Evolutionary conservation across 2,329 filamentous ascomycete genomes (phyloP), one percentile per base, ranked within the genome.

Genomic region (Rhynchosporium graminicola): DNA sequence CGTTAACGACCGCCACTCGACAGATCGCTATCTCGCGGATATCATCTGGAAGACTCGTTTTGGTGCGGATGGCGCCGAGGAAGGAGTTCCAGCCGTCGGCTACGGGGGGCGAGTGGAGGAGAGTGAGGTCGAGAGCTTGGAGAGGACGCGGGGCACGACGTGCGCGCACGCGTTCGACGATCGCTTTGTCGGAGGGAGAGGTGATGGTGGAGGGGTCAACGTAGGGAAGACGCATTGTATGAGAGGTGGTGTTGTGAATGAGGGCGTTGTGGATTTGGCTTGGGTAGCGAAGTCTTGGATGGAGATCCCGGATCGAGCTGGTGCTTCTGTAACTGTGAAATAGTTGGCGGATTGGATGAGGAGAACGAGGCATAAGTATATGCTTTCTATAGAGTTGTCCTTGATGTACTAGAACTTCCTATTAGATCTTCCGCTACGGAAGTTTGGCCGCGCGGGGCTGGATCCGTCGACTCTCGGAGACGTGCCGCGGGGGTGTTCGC

Each of bases 21-120:
- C 86, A 91, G 69, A 96, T 93, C 67, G 90, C 88, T 20, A 93
- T 80, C 79, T 96, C 91, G 68, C 90, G 86, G 59, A 92, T 72
- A 68, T 83, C 80, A 55, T 79, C 81, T 3, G 76, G 60, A 5
- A 88, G 70, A 3, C 65, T 66, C 2, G 83, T 83, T 66, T 77
- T 76, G 47, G 83, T 85, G 67, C 86, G 82, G 40, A 88, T 75
- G 31, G 85, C 84, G 63, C 87, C 87, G 10, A 90, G 80, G 74
- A 90, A 87, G 12, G 79, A 77, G 78, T 90, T 90, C 87, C 87
- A 90, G 58, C 90, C 90, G 76, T 91, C 87, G 15, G 90, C 90
- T 1, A 94, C 83, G 20, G 86, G 78, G 1, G 89, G 88, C 26
- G 87, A 84, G 78, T 94, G 90, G 12, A 94, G 82, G 1, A 94